Conservation (phyloP, 2,329 filamentous ascomycete species). For the Phialophora macrospora region DNA sequence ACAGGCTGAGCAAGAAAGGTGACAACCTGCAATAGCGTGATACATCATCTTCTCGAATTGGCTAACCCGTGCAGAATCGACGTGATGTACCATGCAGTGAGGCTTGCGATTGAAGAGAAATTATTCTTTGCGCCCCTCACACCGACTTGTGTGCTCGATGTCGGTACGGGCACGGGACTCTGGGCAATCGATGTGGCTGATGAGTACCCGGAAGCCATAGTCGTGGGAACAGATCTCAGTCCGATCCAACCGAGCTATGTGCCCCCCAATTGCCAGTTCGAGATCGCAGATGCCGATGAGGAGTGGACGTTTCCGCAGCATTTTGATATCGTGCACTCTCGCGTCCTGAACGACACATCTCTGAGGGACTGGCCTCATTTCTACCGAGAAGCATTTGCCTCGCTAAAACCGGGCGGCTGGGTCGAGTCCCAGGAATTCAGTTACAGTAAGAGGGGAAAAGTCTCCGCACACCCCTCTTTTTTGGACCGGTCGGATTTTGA, state of each 20-base stretch:
- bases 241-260: background rate
- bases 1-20: background rate
- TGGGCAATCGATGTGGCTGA: slow-evolving; percentile 29
- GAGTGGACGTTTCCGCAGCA: background rate
- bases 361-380: background rate
- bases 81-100: background rate
- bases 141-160: background rate
- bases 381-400: background rate
- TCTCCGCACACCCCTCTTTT: too few relatives aligned
- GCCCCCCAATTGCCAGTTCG: slow-evolving; percentile 39
- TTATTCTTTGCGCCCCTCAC: background rate
- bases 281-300: background rate
- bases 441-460: too few relatives aligned
- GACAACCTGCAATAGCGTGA: background rate
- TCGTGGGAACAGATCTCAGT: background rate
- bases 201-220: background rate
- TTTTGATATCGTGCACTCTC: background rate
- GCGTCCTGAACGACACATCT: background rate
- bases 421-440: background rate
- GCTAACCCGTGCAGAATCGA: background rate
- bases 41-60: background rate
- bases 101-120: background rate
- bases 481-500: too few relatives aligned
- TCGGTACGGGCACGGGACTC: slow-evolving; percentile 38
- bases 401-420: background rate